Evolutionary conservation across 2,329 filamentous ascomycete species (phyloP).

Genomic region (Thielaviopsis populi): DNA sequence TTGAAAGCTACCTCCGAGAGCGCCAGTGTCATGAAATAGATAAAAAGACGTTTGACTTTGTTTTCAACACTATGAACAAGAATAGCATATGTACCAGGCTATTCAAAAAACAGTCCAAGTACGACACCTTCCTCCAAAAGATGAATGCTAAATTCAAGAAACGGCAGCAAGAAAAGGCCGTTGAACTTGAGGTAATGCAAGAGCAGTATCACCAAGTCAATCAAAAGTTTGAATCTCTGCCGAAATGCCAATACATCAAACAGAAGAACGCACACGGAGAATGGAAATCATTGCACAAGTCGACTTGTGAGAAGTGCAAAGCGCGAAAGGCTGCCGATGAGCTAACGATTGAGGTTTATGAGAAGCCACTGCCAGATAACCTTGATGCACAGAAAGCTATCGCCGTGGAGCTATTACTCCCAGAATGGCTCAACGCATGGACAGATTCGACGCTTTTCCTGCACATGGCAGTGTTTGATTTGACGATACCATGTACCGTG

Average conservation of each 20-base stretch:
- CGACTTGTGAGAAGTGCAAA: background rate
- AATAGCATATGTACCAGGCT: no score
- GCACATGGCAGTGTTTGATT: slow-evolving; percentile 22
- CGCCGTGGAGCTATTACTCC: slow-evolving; percentile 38
- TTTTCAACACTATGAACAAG: no score
- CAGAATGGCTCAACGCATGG: slow-evolving; percentile 19
- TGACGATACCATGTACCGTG: slow-evolving; percentile 35
- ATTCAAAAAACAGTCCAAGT: background rate
- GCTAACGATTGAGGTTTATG: slow-evolving; percentile 34
- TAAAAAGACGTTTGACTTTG: background rate
- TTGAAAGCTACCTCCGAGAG: slow-evolving; percentile 31
- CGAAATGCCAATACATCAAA: no score
- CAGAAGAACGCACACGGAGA: no score
- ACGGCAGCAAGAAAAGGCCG: background rate
- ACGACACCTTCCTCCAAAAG: background rate
- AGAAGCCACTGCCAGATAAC: slow-evolving; percentile 38
- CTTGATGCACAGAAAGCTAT: slow-evolving; percentile 30
- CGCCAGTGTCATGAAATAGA: background rate
- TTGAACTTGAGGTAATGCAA: background rate
- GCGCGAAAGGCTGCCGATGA: slow-evolving; percentile 21
- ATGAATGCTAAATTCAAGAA: no score
- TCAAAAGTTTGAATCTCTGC: no score
- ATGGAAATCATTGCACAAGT: background rate
- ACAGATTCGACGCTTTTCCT: background rate
- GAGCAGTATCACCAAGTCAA: no score